These are phyloP conservation scores for Cladorrhinum sp. DNA, from an alignment of 2,329 filamentous ascomycete species.

Conservation along the genomic window DNA sequence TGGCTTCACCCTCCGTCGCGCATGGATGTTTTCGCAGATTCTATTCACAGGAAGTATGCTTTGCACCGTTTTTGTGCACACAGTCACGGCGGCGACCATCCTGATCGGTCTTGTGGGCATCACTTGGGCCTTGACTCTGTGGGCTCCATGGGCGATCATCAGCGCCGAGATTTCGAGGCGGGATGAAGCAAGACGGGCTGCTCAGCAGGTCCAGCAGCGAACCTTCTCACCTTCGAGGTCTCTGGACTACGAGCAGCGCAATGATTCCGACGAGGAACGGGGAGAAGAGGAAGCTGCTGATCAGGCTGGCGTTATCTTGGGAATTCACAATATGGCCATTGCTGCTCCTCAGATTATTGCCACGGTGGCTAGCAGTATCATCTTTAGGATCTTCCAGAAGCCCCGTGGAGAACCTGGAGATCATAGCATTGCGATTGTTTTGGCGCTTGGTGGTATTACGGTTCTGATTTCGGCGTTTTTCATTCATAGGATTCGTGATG, in stretches of 20 bases:
- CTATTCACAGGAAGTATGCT: constrained; percentile 81
- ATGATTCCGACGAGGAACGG: constrained; percentile 30
- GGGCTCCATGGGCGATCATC: constrained; percentile 95
- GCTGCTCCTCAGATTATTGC: constrained; percentile 89
- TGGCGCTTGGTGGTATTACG: constrained; percentile 78
- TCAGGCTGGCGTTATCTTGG: constrained; percentile 85
- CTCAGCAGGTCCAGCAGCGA: constrained; percentile 32
- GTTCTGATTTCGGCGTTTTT: constrained; percentile 75
- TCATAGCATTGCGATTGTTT: constrained; percentile 79
- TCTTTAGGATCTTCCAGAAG: constrained; percentile 85
- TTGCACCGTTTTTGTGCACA: constrained; percentile 73
- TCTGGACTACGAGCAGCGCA: constrained; percentile 25
- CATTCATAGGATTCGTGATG: constrained; percentile 65
- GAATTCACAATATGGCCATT: constrained; percentile 94
- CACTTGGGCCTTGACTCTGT: constrained; percentile 88
- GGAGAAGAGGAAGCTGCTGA: constrained; percentile 56
- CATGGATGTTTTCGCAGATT: constrained; percentile 83
- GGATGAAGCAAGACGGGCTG: constrained; percentile 56
- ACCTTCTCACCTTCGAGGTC: constrained; percentile 25
- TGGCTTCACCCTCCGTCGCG: constrained; percentile 79
- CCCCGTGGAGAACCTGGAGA: constrained; percentile 81
- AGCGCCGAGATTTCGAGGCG: constrained; percentile 85
- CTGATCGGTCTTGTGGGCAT: constrained; percentile 81
- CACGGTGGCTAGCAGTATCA: constrained; percentile 75
- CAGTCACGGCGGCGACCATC: constrained; percentile 67